Evolutionary conservation across 805 yeast genomes (phyloP).

Genomic region (Wickerhamomyces queroliae): DNA sequence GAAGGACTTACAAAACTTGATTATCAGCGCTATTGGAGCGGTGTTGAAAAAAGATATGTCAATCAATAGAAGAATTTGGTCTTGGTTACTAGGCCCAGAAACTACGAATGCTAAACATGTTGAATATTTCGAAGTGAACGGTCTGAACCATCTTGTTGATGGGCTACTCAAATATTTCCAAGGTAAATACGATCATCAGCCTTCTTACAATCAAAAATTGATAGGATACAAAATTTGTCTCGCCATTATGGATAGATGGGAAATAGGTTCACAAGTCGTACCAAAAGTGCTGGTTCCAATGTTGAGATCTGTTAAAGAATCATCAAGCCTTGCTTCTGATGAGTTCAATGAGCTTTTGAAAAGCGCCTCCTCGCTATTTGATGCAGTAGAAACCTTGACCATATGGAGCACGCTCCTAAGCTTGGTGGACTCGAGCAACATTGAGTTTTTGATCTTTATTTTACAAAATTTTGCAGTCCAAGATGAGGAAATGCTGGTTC

Average conservation of each 20-base stretch:
- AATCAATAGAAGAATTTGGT: slow-evolving; percentile 88
- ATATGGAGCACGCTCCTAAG: slow-evolving; percentile 67
- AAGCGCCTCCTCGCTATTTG: slow-evolving; percentile 69
- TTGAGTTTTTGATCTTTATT: slow-evolving; percentile 52
- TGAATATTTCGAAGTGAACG: slow-evolving; percentile 54
- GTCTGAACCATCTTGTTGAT: slow-evolving; percentile 39
- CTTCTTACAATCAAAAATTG: slow-evolving; percentile 28
- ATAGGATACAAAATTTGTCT: slow-evolving; percentile 60
- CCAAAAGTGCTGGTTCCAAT: slow-evolving; percentile 68
- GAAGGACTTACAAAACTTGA: slow-evolving; percentile 50
- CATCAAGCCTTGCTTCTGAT: slow-evolving; percentile 15
- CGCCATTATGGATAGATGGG: slow-evolving; percentile 91
- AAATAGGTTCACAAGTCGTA: slow-evolving; percentile 70
- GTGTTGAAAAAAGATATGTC: slow-evolving; percentile 89
- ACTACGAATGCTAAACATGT: slow-evolving; percentile 8
- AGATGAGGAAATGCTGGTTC: slow-evolving; percentile 81
- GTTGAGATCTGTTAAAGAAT: slow-evolving; percentile 39
- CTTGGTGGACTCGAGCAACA: slow-evolving; percentile 32
- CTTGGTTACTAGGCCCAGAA: slow-evolving; percentile 86
- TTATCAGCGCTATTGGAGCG: slow-evolving; percentile 60
- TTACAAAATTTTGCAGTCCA: slow-evolving; percentile 61
- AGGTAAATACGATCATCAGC: slow-evolving; percentile 20
- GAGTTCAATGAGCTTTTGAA: slow-evolving; percentile 41
- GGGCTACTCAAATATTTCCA: slow-evolving; percentile 49
- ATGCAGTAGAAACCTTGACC: slow-evolving; percentile 72